Evolutionary conservation across 345 rosid genomes (phyloP), one percentile per base, ranked within the genome.

Genomic region (Eucalyptus sp.): DNA sequence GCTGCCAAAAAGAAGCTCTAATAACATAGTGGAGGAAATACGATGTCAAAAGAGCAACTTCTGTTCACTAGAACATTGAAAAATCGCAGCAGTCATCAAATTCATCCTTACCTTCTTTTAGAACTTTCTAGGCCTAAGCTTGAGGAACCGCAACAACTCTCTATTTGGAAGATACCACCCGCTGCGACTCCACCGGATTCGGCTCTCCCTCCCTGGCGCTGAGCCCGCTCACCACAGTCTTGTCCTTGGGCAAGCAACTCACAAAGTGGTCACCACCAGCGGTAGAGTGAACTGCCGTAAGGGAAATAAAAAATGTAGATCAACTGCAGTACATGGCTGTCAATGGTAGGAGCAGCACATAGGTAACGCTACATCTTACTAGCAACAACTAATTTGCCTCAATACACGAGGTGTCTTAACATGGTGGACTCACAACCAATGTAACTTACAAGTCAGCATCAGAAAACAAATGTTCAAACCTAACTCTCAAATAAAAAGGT

Each of bases 161-260:
- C 52, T 50, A 50, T 50, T 50, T 0, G 1, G 7, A 50, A 50
- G 52, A 50, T 50, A 50, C 52, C 5, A 50, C 52, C 0, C 18
- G 0, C 0, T 50, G 17, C 3, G 52, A 50, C 52, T 50, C 18
- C 18, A 50, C 18, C 6, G 7, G 52, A 50, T 50, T 6, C 1
- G 7, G 7, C 52, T 50, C 52, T 50, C 52, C 52, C 52, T 50
- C 18, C 52, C 1, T 50, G 1, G 52, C 3, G 3, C 3, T 1
- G 3, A 50, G 52, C 52, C 52, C 3, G 18, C 52, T 50, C 0
- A 3, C 18, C 52, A 50, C 17, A 50, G 18, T 50, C 52, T 50
- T 50, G 52, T 50, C 2, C 7, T 50, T 50, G 18, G 52, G 52
- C 52, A 50, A 50, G 52, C 15, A 50, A 50, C 52, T 50, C 52